These are phyloP conservation scores for Lasiosphaeria miniovina DNA, from an alignment of 495 filamentous ascomycete species.

Conservation along the genomic window DNA sequence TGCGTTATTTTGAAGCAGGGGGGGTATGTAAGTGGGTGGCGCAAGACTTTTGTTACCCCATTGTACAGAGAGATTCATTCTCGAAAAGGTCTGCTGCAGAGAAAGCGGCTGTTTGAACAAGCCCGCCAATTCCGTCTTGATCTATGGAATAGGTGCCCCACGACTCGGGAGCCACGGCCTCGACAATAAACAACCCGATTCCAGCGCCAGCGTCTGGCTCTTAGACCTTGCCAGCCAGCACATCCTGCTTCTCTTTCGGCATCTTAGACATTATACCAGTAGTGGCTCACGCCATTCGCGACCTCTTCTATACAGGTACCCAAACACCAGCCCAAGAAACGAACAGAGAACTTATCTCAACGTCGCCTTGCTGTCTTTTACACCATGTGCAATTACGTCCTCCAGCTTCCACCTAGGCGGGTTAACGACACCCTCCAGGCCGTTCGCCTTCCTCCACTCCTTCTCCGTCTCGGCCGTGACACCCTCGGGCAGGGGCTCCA, in stretches of 20 bases:
- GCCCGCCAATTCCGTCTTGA: too few relatives aligned
- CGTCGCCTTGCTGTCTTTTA: constrained; percentile 71
- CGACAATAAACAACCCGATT: too few relatives aligned
- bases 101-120: too few relatives aligned
- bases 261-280: too few relatives aligned
- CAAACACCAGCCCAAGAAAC: constrained; percentile 13
- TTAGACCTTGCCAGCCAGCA: not conserved
- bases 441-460: constrained; percentile 60
- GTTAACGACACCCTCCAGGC: constrained; percentile 48
- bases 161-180: too few relatives aligned
- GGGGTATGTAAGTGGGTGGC: too few relatives aligned
- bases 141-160: too few relatives aligned
- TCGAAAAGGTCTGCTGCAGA: too few relatives aligned
- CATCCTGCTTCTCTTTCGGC: not conserved
- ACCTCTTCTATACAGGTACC: not conserved
- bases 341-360: constrained; percentile 49
- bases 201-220: too few relatives aligned
- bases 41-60: too few relatives aligned
- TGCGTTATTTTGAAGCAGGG: too few relatives aligned
- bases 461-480: constrained; percentile 67
- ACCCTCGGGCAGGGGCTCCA: constrained; percentile 67
- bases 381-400: constrained; percentile 75
- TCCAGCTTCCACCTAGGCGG: constrained; percentile 80
- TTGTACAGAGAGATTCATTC: too few relatives aligned
- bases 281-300: not conserved